Evolutionary conservation across 169 alveolate genomes (phyloP).

Genomic region (Eimeria praecox): DNA sequence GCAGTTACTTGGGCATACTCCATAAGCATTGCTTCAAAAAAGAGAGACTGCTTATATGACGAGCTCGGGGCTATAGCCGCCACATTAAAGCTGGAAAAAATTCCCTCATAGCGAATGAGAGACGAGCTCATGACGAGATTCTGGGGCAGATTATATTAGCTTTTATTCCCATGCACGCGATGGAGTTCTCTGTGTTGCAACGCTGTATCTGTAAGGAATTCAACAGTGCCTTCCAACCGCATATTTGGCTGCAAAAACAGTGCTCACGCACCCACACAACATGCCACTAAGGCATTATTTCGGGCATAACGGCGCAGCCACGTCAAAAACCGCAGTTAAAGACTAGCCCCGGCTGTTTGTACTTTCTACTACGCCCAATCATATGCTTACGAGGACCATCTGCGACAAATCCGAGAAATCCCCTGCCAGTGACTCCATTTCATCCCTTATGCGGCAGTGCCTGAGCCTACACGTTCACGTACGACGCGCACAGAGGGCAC

Average conservation of each 20-base stretch:
- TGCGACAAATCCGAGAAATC: constrained; percentile 48
- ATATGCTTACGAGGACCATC: constrained; percentile 26
- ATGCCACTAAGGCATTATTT: neutral
- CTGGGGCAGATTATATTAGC: neutral
- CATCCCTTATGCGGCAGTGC: constrained; percentile 78
- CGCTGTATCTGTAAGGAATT: constrained; percentile 68
- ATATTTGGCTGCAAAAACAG: constrained; percentile 62
- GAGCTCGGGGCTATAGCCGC: neutral
- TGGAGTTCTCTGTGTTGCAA: constrained; percentile 52
- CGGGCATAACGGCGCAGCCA: neutral
- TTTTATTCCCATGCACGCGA: constrained; percentile 14
- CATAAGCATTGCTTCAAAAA: neutral
- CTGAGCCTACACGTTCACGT: constrained; percentile 28
- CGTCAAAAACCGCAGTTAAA: neutral
- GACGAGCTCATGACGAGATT: neutral
- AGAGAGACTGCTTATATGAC: neutral
- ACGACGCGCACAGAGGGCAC: neutral
- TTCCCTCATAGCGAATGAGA: neutral
- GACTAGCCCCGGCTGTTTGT: neutral
- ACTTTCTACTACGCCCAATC: neutral
- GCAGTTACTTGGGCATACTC: neutral
- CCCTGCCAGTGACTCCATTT: constrained; percentile 58
- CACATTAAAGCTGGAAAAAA: neutral
- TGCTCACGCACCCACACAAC: neutral
- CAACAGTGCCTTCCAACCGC: constrained; percentile 77